These are phyloP conservation scores for Neonectria coccinea DNA, from an alignment of 2,329 filamentous ascomycete species.

Conservation along the genomic window DNA sequence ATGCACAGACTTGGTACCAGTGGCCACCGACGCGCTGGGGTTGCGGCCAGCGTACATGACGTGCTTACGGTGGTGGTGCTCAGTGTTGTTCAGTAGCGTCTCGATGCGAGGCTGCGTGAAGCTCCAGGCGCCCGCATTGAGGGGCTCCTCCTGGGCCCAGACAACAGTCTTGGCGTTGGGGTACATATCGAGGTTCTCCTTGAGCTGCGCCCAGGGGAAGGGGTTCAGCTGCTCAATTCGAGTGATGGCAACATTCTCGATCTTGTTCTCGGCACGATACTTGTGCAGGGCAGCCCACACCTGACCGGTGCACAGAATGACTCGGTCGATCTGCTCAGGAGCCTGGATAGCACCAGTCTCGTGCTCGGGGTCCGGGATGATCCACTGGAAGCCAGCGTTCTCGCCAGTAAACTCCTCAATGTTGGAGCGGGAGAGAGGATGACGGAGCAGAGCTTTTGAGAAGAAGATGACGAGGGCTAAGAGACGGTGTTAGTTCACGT, in stretches of 20 bases:
- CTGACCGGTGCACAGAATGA: constrained; percentile 94
- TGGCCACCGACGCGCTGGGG: constrained; percentile 93
- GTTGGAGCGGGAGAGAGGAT: constrained; percentile 88
- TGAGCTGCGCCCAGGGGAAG: constrained; percentile 97
- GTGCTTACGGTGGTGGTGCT: constrained; percentile 93
- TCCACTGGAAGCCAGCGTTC: constrained; percentile 91
- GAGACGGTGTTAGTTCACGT: constrained; percentile 36
- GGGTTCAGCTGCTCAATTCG: constrained; percentile 98
- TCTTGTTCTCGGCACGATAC: constrained; percentile 85
- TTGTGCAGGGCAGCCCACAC: constrained; percentile 92
- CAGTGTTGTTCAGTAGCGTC: constrained; percentile 91
- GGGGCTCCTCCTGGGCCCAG: constrained; percentile 96
- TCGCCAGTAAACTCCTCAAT: constrained; percentile 93
- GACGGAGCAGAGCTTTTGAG: constrained; percentile 94
- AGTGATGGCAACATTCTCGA: constrained; percentile 93
- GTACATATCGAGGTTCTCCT: constrained; percentile 96
- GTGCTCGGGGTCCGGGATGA: constrained; percentile 92
- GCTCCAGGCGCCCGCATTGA: constrained; percentile 97
- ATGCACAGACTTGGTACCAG: constrained; percentile 89
- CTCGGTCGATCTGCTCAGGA: constrained; percentile 89
- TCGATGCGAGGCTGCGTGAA: constrained; percentile 98
- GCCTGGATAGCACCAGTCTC: constrained; percentile 78
- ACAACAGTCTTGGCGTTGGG: constrained; percentile 98
- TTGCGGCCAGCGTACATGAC: constrained; percentile 97
- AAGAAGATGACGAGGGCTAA: constrained; percentile 96